phyloP scores from a whole-genome alignment of 139 green algal species.

The Ulvella scutata region DNA sequence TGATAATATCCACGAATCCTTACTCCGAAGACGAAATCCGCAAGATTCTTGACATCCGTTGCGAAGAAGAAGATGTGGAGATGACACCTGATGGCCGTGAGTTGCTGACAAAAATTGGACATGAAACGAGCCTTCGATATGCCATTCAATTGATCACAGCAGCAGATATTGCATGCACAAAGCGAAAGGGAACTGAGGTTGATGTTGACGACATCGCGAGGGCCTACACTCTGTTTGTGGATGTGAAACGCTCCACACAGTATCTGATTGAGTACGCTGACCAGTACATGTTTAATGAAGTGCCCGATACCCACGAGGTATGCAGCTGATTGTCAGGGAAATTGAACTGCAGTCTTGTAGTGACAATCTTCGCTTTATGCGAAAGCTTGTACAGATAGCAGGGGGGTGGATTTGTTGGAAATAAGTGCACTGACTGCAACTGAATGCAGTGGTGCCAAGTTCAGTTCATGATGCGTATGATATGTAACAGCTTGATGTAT shows the following conservation, averaged over 20 bases:
- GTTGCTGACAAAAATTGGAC: slow-evolving; percentile 91
- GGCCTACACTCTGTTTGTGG: slow-evolving; percentile 93
- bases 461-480: neutral
- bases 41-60: slow-evolving; percentile 85
- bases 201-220: slow-evolving; percentile 86
- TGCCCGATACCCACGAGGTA: too few species aligned
- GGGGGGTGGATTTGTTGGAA: neutral
- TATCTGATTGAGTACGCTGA: slow-evolving; percentile 90
- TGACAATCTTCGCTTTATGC: neutral
- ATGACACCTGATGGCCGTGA: slow-evolving; percentile 83
- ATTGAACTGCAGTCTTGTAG: slow-evolving; percentile 9
- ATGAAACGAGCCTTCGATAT: slow-evolving; percentile 89
- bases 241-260: slow-evolving; percentile 80
- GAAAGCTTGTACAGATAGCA: neutral
- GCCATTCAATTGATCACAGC: slow-evolving; percentile 93
- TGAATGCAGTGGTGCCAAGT: neutral
- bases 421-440: neutral
- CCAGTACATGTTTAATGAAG: slow-evolving; percentile 98
- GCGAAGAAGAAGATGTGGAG: slow-evolving; percentile 89
- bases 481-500: too few species aligned
- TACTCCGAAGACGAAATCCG: slow-evolving; percentile 90
- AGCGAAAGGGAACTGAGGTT: slow-evolving; percentile 72
- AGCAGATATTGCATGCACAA: slow-evolving; percentile 59
- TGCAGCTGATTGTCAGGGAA: too few species aligned
- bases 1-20: slow-evolving; percentile 92